Evolutionary conservation across 2,329 filamentous ascomycete genomes (phyloP).

Genomic region (Trichoderma koningiopsis): DNA sequence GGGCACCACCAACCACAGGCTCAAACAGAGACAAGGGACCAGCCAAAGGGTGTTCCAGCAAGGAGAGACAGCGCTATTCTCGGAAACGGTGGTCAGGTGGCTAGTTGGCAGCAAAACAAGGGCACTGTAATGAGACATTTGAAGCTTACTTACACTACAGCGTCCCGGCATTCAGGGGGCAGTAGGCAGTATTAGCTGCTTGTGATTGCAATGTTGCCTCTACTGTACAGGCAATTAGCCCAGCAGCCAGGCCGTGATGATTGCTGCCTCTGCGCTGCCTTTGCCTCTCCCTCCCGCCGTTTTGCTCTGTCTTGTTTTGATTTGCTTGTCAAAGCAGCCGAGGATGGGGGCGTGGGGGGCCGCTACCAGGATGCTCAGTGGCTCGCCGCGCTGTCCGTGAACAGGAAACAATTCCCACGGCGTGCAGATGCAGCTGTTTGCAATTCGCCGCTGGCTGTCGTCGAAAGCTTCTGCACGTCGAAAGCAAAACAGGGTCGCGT

Average conservation of each 20-base stretch:
- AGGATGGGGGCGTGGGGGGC: background rate
- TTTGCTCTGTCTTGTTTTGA: background rate
- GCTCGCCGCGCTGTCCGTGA: background rate
- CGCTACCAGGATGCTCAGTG: background rate
- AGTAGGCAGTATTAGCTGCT: background rate
- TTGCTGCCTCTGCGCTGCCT: background rate
- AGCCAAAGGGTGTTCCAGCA: background rate
- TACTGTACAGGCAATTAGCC: background rate
- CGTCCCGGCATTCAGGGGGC: constrained; percentile 1
- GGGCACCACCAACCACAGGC: constrained; percentile 14
- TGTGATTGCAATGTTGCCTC: background rate
- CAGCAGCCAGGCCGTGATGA: background rate
- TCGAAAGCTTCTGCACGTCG: background rate
- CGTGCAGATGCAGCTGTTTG: background rate
- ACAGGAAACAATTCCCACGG: background rate
- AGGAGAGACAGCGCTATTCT: constrained; percentile 18
- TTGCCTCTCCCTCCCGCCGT: background rate
- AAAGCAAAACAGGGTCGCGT: background rate
- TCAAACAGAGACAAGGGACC: constrained; percentile 10
- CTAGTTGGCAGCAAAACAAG: constrained; percentile 2
- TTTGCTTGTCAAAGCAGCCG: background rate
- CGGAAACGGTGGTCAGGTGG: constrained; percentile 22
- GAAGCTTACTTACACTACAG: constrained; percentile 23
- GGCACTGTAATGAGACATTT: constrained; percentile 20
- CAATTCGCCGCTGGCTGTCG: background rate